Evolutionary conservation across 257 asterid species (phyloP), one percentile per base, ranked within the genome.

Genomic region (Petunia secreta): DNA sequence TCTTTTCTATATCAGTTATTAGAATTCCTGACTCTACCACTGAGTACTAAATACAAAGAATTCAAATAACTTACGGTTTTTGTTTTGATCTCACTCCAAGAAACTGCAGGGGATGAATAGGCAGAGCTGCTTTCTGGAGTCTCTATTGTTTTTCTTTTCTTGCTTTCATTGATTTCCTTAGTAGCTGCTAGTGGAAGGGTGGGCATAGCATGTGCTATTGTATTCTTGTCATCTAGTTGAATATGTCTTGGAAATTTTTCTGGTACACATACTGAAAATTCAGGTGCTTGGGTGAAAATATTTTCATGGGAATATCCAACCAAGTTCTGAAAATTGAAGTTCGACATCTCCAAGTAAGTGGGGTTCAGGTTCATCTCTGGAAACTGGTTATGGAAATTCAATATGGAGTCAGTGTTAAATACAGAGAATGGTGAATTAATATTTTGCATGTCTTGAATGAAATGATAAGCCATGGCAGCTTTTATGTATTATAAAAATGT

Each of bases 41-140:
- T 50, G 15, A 52, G 2, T 50, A 50, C 25, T 25, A 1, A 52
- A 10, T 52, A 8, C 8, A 43, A 52, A 7, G 1, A 41, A n/a
- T 41, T 15, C 15, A 14, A 37, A n/a, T 34, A 55, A 40, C 88
- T 83, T 80, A 91, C 96, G 16, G 65, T 83, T 82, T 83, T 82
- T 85, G 83, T 86, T 48, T 53, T 64, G 13, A 11, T 88, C 37
- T 82, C 88, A 83, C 52, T 88, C 57, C 86, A 83, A 40, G 92
- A 91, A 78, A 68, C 79, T 40, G 87, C 89, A 82, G 88, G 88
- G 74, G 96, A 91, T 4, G 96, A 90, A 75, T 91, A 73, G 0
- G 85, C 86, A 34, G 87, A 88, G 74, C 87, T 90, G 80, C 86
- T 84, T 80, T 89, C 90, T 2, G 88, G 88, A 16, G 86, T 82